Percentiles rank a stretch among this genome's conserved stretches.
Conservation (phyloP, 1,284 basidiomycete genomes). For the Trametes sp. region DNA sequence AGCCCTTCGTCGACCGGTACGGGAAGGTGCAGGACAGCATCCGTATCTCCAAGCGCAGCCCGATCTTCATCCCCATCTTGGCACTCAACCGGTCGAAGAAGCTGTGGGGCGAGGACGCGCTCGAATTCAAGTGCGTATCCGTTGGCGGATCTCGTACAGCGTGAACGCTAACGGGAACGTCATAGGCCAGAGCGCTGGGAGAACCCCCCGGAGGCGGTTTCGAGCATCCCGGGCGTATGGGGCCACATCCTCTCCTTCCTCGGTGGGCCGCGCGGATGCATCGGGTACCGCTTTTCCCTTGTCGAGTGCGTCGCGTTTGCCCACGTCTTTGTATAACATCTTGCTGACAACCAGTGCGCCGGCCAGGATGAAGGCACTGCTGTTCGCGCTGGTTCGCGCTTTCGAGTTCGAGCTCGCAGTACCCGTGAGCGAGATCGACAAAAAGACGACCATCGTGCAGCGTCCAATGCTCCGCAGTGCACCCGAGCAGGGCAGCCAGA, state of each 20-base stretch:
- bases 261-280: conserved; percentile 67
- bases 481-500: conserved; percentile 19
- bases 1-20: conserved; percentile 41
- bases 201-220: conserved; percentile 50
- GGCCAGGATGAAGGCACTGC: conserved; percentile 56
- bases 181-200: conserved; percentile 70
- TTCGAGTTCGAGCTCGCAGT: conserved; percentile 65
- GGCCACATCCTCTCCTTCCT: conserved; percentile 66
- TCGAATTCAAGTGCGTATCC: conserved; percentile 52
- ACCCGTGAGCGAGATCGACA: conserved; percentile 39
- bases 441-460: conserved; percentile 26
- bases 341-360: neutral
- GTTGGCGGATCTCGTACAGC: conserved; percentile 35
- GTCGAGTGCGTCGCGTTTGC: conserved; percentile 54
- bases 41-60: conserved; percentile 52
- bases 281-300: conserved; percentile 77
- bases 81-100: conserved; percentile 53
- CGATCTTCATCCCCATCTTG: conserved; percentile 55
- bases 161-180: too few species aligned
- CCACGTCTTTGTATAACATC: neutral
- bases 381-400: conserved; percentile 63
- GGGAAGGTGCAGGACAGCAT: conserved; percentile 41
- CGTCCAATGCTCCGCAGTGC: conserved; percentile 25
- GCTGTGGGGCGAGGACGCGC: conserved; percentile 64
- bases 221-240: conserved; percentile 63